Base-by-base conservation (phyloP, 75 land plant species). In the Sequoiadendron giganteum region DNA sequence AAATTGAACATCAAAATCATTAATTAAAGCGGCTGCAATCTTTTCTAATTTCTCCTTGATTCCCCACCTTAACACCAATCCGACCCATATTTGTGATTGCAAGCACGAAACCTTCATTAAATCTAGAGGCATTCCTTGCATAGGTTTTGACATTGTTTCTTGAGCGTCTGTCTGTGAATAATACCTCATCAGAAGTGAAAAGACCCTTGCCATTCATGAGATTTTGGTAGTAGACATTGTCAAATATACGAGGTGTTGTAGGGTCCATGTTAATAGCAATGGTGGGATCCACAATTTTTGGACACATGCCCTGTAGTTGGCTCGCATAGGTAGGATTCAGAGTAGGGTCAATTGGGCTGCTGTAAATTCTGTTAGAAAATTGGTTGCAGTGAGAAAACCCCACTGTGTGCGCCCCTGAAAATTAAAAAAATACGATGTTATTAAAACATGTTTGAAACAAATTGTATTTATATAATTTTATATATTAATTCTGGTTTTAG, bases 151-250 rank as follows among this genome's bases (percentile, higher is more conserved):
- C 98, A 3, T 88, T 80, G 21, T 84, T 73, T 85, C 87, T 73
- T n/a, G 98, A 92, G 13, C 86, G 72, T 16, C 90, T 65, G 45
- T 95, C 94, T 15, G 85, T 89, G 86, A 87, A 91, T 32, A 95
- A 87, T 10, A 80, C 91, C 88, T 94, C 81, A 86, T 96, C 98
- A 3, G 98, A 96, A 3, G 89, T 91, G 86, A 96, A 91, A 48
- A 96, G 86, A 1, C 98, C 98, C 85, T 86, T 89, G 5, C 93
- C 91, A 3, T 48, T 70, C 30, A 89, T 86, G 47, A 95, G 88
- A 86, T 96, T 94, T 86, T 90, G 42, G 93, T 86, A 96, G 86
- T 92, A 96, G 9, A 79, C 80, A 78, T 95, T 96, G 87, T 96
- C 98, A 79, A 96, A 96, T 14, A 79, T 79, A 21, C 18, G 82